Percentiles rank a stretch among this genome's conserved stretches.
Conservation (phyloP, 148 eudicot species). For the Gaultheria prostrata region DNA sequence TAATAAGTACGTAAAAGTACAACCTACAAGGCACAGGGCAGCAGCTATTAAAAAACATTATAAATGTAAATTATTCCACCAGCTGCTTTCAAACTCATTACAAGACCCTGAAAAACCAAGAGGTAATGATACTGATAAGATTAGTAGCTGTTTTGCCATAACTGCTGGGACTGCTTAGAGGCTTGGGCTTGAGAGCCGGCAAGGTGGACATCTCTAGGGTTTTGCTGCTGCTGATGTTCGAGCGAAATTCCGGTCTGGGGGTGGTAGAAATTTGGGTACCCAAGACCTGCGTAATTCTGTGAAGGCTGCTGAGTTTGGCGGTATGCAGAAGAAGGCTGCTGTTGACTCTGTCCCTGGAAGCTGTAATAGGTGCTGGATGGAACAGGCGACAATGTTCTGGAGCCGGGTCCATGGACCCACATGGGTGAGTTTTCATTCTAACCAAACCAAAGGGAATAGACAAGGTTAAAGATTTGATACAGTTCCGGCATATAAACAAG, state of each 20-base stretch:
- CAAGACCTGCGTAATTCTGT: conserved; percentile 63
- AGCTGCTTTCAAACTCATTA: conserved; percentile 27
- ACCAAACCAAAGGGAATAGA: not conserved
- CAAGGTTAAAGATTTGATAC: not conserved
- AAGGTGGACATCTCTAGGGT: conserved; percentile 66
- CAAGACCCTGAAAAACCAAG: conserved; percentile 48
- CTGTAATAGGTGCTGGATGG: conserved; percentile 79
- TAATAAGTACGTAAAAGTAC: conserved; percentile 35
- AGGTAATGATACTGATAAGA: conserved; percentile 18
- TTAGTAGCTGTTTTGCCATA: conserved; percentile 86
- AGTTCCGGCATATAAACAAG: not conserved
- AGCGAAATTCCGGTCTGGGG: conserved; percentile 64
- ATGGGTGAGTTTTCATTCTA: conserved; percentile 43
- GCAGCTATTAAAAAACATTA: conserved; percentile 25
- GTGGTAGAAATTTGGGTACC: conserved; percentile 73
- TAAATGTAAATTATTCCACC: conserved; percentile 4
- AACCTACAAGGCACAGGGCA: conserved; percentile 53
- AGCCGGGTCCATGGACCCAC: conserved; percentile 75
- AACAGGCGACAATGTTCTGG: conserved; percentile 77
- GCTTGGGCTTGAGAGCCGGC: conserved; percentile 66
- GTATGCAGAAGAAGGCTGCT: conserved; percentile 51
- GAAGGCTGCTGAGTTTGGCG: conserved; percentile 74
- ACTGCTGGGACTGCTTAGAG: conserved; percentile 73
- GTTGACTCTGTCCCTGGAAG: conserved; percentile 59
- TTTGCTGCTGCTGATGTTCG: conserved; percentile 77